Percentiles rank a stretch among this genome's conserved stretches.
Evolutionary conservation across 1,284 basidiomycete species (phyloP).

Genomic region (Tremellales sp.): DNA sequence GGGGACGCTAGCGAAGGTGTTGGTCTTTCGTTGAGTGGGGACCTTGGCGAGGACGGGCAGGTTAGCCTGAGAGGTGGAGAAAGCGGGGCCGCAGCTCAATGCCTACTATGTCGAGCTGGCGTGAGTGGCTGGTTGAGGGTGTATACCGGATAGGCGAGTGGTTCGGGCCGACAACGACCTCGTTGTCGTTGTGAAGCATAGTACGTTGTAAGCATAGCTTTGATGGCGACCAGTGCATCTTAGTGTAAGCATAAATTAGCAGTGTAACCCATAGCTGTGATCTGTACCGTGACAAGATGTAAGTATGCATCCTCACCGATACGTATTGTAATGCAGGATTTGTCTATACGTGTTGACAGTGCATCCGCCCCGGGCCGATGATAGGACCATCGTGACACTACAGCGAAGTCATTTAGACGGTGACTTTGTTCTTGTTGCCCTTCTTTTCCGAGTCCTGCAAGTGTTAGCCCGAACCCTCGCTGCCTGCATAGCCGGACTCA

Average conservation of each 20-base stretch:
- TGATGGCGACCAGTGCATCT: too few relatives aligned
- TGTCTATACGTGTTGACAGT: too few relatives aligned
- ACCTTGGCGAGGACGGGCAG: neutral
- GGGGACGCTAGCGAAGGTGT: too few relatives aligned
- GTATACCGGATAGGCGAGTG: conserved; percentile 10
- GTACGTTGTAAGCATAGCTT: neutral
- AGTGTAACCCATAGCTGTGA: too few relatives aligned
- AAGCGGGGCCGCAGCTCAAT: conserved; percentile 4
- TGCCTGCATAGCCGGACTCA: neutral
- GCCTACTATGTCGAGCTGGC: conserved; percentile 17
- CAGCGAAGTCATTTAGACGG: too few relatives aligned
- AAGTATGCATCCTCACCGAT: neutral
- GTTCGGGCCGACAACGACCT: too few relatives aligned
- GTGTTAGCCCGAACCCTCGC: neutral
- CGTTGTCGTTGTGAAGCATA: too few relatives aligned
- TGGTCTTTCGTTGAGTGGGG: too few relatives aligned
- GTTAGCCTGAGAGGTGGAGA: neutral
- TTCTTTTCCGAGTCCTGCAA: conserved; percentile 81
- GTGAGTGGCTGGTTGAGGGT: conserved; percentile 16
- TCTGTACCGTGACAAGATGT: neutral
- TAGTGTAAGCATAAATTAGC: too few relatives aligned
- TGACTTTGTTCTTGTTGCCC: conserved; percentile 76
- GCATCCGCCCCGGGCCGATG: too few relatives aligned
- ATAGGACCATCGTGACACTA: too few relatives aligned
- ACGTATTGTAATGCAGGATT: too few relatives aligned